Percentiles rank a stretch among this genome's conserved stretches.
phyloP scores from a whole-genome alignment of 2,329 filamentous ascomycete genomes.

The Boeremia lycopersici region DNA sequence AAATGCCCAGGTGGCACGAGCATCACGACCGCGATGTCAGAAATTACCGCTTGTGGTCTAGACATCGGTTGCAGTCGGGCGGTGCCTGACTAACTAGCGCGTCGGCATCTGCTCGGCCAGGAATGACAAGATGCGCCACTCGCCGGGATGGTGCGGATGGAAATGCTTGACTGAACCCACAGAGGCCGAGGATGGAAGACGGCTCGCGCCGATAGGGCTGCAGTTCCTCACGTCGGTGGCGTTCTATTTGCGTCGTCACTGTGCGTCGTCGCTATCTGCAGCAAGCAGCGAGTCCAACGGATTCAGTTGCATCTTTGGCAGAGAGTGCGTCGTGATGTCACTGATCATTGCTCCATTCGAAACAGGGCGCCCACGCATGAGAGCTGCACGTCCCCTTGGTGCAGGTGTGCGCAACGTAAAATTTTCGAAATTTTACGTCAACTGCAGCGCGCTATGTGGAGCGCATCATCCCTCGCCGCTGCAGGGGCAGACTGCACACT shows the following conservation, averaged over 20 bases:
- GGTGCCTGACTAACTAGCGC: conserved; percentile 5
- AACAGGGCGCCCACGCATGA: conserved; percentile 4
- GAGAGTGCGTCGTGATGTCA: conserved; percentile 5
- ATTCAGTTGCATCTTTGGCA: neutral
- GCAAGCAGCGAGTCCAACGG: neutral
- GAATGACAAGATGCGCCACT: conserved; percentile 27
- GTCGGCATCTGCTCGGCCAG: conserved; percentile 23
- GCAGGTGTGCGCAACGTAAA: conserved; percentile 29
- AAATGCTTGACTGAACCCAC: conserved; percentile 30
- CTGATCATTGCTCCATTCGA: neutral
- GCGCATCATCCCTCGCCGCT: conserved; percentile 21
- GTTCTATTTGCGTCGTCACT: conserved; percentile 5
- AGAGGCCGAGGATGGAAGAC: neutral
- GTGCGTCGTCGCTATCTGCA: conserved; percentile 1
- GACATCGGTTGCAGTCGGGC: conserved; percentile 23
- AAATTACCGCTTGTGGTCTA: conserved; percentile 22
- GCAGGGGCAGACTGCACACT: conserved; percentile 7
- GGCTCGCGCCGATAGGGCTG: conserved; percentile 18
- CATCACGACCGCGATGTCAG: conserved; percentile 18
- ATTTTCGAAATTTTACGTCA: conserved; percentile 40
- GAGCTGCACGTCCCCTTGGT: conserved; percentile 28
- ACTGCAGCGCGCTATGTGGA: conserved; percentile 36
- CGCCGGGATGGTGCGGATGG: conserved; percentile 23
- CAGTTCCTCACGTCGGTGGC: conserved; percentile 8
- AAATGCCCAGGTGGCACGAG: conserved; percentile 16